These are phyloP conservation scores for Venturia aucupariae DNA, from an alignment of 2,329 filamentous ascomycete genomes.

Conservation along the genomic window DNA sequence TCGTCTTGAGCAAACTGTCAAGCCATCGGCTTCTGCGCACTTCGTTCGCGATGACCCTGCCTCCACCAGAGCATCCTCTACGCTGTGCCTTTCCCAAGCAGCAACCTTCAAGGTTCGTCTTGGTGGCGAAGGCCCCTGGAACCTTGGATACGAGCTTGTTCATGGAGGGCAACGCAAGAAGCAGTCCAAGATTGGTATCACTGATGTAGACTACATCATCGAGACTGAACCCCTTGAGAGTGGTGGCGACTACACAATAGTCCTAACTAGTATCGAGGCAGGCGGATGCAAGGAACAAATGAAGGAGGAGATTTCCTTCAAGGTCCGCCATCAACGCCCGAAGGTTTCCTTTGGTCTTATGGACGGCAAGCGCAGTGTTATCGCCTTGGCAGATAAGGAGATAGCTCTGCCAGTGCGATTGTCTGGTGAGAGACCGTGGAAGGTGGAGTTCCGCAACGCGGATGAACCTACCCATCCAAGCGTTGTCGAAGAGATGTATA, in stretches of 20 bases:
- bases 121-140: conserved; percentile 77
- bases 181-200: conserved; percentile 54
- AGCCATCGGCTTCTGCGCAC: conserved; percentile 74
- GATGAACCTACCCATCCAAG: conserved; percentile 21
- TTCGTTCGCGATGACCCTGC: conserved; percentile 46
- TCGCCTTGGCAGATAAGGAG: conserved; percentile 65
- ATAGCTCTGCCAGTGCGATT: conserved; percentile 74
- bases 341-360: conserved; percentile 77
- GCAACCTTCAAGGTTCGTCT: conserved; percentile 67
- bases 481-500: conserved; percentile 24
- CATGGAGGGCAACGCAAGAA: conserved; percentile 79
- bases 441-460: conserved; percentile 47
- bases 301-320: conserved; percentile 75
- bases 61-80: conserved; percentile 34
- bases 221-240: conserved; percentile 63
- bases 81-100: conserved; percentile 77
- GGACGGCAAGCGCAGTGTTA: conserved; percentile 66
- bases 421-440: conserved; percentile 80
- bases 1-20: conserved; percentile 75
- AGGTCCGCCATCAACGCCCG: conserved; percentile 80
- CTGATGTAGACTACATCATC: conserved; percentile 57
- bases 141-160: conserved; percentile 82
- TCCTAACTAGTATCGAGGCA: conserved; percentile 76
- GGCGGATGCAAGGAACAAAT: conserved; percentile 79
- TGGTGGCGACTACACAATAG: conserved; percentile 84